A percentile compares a stretch with the other conserved stretches of the same genome.
Evolutionary conservation across 1,139 yeast species (phyloP).

Genomic region (Geotrichum candidum): DNA sequence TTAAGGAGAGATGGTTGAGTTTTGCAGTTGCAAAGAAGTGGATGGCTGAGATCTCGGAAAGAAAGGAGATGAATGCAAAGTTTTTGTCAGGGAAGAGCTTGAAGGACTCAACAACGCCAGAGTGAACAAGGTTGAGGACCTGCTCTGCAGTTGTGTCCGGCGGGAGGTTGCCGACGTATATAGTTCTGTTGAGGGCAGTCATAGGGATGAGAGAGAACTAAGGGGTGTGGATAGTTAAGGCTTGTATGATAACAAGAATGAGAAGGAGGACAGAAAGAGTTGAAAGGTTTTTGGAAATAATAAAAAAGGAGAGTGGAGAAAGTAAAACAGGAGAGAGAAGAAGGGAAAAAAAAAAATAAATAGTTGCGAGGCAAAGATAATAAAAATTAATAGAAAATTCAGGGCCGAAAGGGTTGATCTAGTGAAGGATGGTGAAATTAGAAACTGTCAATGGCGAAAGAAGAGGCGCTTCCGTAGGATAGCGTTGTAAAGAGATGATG

Average conservation of each 20-base stretch:
- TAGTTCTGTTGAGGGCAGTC: constrained; percentile 50
- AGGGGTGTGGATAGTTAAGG: background rate
- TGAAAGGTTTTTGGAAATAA: background rate
- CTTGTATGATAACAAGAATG: background rate
- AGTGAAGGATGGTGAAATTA: no score
- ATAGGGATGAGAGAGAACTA: background rate
- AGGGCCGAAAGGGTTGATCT: no score
- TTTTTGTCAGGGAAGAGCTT: constrained; percentile 47
- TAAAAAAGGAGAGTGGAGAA: background rate
- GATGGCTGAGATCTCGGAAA: constrained; percentile 42
- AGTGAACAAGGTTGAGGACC: constrained; percentile 78
- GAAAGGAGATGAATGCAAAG: constrained; percentile 42
- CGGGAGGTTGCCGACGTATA: constrained; percentile 85
- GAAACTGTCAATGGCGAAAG: no score
- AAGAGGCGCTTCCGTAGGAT: no score
- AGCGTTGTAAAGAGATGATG: no score
- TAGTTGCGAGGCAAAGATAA: no score
- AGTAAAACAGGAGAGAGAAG: constrained; percentile 1
- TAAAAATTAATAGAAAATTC: no score
- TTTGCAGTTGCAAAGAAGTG: constrained; percentile 49
- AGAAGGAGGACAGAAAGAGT: background rate
- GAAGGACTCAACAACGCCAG: constrained; percentile 80
- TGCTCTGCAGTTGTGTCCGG: constrained; percentile 71
- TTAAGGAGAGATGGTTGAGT: constrained; percentile 40
- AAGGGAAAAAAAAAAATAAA: background rate